Evolutionary conservation across 805 yeast species (phyloP).

Genomic region (Myxozyma vanderwaltii): DNA sequence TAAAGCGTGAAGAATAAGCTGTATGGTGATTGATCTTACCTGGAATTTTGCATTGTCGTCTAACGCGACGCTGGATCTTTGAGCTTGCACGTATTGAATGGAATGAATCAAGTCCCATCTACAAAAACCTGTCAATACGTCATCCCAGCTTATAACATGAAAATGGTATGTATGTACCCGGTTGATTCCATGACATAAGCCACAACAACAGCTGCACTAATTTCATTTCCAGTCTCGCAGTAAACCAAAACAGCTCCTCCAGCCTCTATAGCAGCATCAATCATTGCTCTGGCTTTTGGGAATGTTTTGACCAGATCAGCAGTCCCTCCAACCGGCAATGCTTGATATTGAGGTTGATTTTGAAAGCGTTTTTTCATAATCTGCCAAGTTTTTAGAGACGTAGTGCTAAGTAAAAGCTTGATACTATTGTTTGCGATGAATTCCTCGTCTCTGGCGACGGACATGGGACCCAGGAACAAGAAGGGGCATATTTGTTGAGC

Average conservation of each 20-base stretch:
- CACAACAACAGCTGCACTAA: conserved; percentile 39
- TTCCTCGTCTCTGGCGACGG: conserved; percentile 46
- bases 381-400: conserved; percentile 24
- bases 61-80: conserved; percentile 39
- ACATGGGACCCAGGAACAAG: conserved; percentile 53
- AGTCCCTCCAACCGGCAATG: conserved; percentile 11
- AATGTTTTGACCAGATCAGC: conserved; percentile 20
- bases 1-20: not conserved
- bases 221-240: conserved; percentile 44
- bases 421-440: conserved; percentile 48
- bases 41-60: conserved; percentile 35
- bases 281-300: conserved; percentile 12
- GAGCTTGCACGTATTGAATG: conserved; percentile 41
- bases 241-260: conserved; percentile 35
- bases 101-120: conserved; percentile 34
- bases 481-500: conserved; percentile 49
- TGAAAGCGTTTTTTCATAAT: conserved; percentile 9
- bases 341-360: conserved; percentile 6
- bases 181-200: conserved; percentile 39
- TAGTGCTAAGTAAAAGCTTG: conserved; percentile 15
- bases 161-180: conserved; percentile 18
- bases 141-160: not conserved
- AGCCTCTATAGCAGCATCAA: conserved; percentile 11
- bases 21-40: conserved; percentile 5
- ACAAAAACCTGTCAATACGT: not conserved